These are phyloP conservation scores for Pythium scleroteichum DNA, from an alignment of 352 stramenopile genomes.

Conservation along the genomic window DNA sequence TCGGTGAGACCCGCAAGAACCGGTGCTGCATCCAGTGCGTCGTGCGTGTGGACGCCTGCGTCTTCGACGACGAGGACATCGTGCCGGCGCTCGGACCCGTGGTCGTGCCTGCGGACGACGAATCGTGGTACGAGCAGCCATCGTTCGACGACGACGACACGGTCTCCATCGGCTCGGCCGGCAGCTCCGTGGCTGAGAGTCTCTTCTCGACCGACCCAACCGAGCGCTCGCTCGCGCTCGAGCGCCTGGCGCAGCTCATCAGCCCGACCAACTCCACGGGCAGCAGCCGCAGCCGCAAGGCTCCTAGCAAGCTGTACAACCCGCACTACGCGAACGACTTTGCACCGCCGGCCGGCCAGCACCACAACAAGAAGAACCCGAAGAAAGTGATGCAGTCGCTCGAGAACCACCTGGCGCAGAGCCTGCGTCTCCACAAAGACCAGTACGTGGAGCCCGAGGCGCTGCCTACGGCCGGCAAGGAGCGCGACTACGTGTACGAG, in stretches of 20 bases:
- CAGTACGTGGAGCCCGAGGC: slow-evolving; percentile 14
- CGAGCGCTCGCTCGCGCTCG: slow-evolving; percentile 40
- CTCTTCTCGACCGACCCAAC: slow-evolving; percentile 46
- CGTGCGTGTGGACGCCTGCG: slow-evolving; percentile 51
- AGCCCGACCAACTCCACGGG: slow-evolving; percentile 6
- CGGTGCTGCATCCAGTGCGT: slow-evolving; percentile 57
- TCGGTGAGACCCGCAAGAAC: slow-evolving; percentile 51
- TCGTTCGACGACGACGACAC: slow-evolving; percentile 31
- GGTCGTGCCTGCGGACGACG: slow-evolving; percentile 42
- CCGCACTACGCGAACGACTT: slow-evolving; percentile 4
- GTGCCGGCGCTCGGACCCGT: slow-evolving; percentile 42
- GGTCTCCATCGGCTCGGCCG: slow-evolving; percentile 26
- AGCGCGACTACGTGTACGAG: slow-evolving; percentile 52
- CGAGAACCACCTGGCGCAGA: slow-evolving; percentile 43
- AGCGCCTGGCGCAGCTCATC: slow-evolving; percentile 49
- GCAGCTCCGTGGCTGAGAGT: slow-evolving; percentile 33
- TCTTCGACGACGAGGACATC: slow-evolving; percentile 64
- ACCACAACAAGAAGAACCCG: slow-evolving; percentile 25
- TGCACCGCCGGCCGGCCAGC: neutral
- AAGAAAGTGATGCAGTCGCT: slow-evolving; percentile 40
- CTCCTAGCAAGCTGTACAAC: too few relatives aligned
- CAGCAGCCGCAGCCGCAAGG: neutral
- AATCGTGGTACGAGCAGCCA: slow-evolving; percentile 38
- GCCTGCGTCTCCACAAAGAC: slow-evolving; percentile 34
- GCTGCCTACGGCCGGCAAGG: neutral